phyloP scores from a whole-genome alignment of 768 basidiomycete species.

The Termitomyces sp. region DNA sequence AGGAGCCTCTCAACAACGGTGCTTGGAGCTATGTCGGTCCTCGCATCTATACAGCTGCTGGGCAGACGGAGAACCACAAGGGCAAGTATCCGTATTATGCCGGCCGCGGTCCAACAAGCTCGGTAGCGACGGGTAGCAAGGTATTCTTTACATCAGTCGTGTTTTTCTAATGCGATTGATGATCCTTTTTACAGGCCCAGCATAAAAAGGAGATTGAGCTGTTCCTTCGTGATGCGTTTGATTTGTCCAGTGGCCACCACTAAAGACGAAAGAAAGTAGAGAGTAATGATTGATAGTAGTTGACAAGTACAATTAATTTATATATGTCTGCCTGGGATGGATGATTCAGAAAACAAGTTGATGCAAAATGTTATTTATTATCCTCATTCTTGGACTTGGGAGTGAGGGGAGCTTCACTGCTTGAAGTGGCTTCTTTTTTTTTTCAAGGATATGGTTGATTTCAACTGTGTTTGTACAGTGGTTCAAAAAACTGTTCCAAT shows the following conservation, averaged over 20 bases:
- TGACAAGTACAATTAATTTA: background rate
- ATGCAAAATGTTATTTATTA: too few species aligned
- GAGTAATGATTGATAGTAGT: background rate
- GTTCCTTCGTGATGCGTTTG: constrained; percentile 63
- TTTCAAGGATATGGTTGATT: too few species aligned
- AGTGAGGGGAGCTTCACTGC: too few species aligned
- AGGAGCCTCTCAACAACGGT: constrained; percentile 96
- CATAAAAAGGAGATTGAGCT: constrained; percentile 90
- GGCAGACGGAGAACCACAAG: constrained; percentile 85
- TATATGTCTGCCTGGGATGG: background rate
- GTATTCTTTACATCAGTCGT: constrained; percentile 22
- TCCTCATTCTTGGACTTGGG: too few species aligned
- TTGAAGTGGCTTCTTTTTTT: too few species aligned
- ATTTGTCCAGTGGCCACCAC: constrained; percentile 13
- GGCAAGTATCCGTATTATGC: constrained; percentile 90
- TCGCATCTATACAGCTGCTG: constrained; percentile 89
- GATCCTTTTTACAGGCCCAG: constrained; percentile 38
- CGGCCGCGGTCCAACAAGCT: constrained; percentile 87
- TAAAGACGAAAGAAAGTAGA: background rate
- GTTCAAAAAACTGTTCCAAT: too few species aligned
- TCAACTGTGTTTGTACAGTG: too few species aligned
- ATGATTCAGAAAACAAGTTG: too few species aligned
- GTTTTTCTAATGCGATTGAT: constrained; percentile 1
- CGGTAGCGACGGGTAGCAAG: constrained; percentile 91
- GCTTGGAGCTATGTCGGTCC: constrained; percentile 96